phyloP scores from a whole-genome alignment of 176 grass and related monocot genomes.

The Coix lacrymajobi region DNA sequence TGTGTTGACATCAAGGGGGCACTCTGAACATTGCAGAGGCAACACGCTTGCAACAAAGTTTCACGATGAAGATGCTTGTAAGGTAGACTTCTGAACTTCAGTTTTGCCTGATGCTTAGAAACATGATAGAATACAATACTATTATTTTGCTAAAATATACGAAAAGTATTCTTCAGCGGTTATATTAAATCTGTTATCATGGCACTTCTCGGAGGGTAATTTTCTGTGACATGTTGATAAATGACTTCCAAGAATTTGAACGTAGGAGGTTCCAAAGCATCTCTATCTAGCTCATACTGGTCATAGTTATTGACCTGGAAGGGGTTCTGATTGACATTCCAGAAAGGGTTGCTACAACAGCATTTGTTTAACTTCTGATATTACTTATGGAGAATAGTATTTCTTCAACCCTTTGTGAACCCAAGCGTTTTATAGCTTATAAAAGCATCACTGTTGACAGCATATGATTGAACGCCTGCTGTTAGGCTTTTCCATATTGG shows the following conservation, averaged over 20 bases:
- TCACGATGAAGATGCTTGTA: slow-evolving; percentile 6
- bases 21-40: slow-evolving; percentile 27
- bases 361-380: slow-evolving; percentile 12
- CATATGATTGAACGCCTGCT: not conserved
- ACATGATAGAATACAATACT: not conserved
- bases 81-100: slow-evolving; percentile 24
- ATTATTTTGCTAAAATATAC: slow-evolving; percentile 1
- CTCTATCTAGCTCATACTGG: not conserved
- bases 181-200: slow-evolving; percentile 19
- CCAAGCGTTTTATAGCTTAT: slow-evolving; percentile 3
- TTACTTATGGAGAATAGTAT: slow-evolving; percentile 21
- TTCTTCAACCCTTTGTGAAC: slow-evolving; percentile 23
- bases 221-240: not conserved
- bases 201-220: not conserved
- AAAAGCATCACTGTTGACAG: slow-evolving; percentile 6
- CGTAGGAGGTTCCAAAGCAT: slow-evolving; percentile 17
- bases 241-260: slow-evolving; percentile 8
- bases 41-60: slow-evolving; percentile 24
- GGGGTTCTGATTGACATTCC: slow-evolving; percentile 42
- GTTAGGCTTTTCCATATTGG: not conserved
- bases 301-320: slow-evolving; percentile 34
- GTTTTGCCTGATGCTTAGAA: slow-evolving; percentile 4
- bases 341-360: slow-evolving; percentile 13
- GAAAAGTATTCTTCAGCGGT: slow-evolving; percentile 13
- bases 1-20: slow-evolving; percentile 18